These are phyloP conservation scores for Cladochytrium tenue DNA, from an alignment of 371 early-diverging fungal species.

Conservation along the genomic window DNA sequence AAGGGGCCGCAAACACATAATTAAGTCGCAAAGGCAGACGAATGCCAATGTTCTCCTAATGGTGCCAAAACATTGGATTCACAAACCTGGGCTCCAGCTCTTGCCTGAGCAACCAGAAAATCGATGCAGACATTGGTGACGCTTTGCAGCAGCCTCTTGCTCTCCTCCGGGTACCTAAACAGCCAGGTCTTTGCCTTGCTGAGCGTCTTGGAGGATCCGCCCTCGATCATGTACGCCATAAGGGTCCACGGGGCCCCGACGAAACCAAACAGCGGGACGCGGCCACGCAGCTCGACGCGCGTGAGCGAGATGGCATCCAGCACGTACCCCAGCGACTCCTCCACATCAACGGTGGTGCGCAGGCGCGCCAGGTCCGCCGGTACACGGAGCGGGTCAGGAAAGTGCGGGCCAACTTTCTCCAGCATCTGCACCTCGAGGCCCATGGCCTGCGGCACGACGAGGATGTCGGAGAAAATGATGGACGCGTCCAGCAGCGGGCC, in stretches of 20 bases:
- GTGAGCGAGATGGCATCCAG: conserved; percentile 93
- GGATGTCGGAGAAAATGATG: conserved; percentile 96
- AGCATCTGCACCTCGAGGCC: conserved; percentile 93
- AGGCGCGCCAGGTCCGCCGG: conserved; percentile 73
- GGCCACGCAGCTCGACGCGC: conserved; percentile 78
- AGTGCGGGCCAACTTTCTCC: conserved; percentile 89
- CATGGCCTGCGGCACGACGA: conserved; percentile 96
- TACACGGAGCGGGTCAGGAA: conserved; percentile 76
- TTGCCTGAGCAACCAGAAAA: conserved; percentile 90
- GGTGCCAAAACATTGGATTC: too few relatives aligned
- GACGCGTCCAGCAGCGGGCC: conserved; percentile 88
- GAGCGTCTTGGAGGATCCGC: conserved; percentile 92
- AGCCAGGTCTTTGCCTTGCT: conserved; percentile 89
- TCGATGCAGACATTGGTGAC: conserved; percentile 83
- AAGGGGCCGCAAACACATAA: too few relatives aligned
- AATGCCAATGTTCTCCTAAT: conserved; percentile 7
- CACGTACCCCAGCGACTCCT: conserved; percentile 84
- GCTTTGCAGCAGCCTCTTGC: conserved; percentile 75
- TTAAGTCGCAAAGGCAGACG: too few relatives aligned
- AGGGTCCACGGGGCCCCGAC: conserved; percentile 97
- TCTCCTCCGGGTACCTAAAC: conserved; percentile 75
- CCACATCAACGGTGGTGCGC: conserved; percentile 66
- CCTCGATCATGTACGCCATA: conserved; percentile 97
- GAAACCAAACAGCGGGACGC: conserved; percentile 93
- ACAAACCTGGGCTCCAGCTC: conserved; percentile 98